phyloP scores from a whole-genome alignment of 1,284 basidiomycete species.

The Ceratobasidium sp. region DNA sequence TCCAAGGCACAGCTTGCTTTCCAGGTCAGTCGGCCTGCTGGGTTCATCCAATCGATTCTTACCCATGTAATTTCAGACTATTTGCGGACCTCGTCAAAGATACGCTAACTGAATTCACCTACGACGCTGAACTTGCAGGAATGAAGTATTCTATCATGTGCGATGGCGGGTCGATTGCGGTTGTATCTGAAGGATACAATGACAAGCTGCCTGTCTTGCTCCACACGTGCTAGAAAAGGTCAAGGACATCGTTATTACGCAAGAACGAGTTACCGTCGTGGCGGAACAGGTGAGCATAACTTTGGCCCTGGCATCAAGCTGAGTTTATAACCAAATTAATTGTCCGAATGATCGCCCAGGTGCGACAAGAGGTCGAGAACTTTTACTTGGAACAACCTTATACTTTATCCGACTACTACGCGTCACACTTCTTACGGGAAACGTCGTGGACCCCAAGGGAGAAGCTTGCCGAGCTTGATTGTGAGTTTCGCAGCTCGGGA shows the following conservation, averaged over 20 bases:
- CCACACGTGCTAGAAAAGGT: constrained; percentile 78
- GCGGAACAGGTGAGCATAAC: constrained; percentile 74
- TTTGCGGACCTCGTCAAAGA: constrained; percentile 89
- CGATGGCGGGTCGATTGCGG: constrained; percentile 70
- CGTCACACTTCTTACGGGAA: constrained; percentile 72
- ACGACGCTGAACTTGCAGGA: constrained; percentile 93
- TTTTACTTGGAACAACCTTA: constrained; percentile 88
- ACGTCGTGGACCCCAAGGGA: constrained; percentile 82
- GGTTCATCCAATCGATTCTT: constrained; percentile 8
- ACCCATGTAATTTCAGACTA: constrained; percentile 60
- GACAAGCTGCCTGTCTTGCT: constrained; percentile 88
- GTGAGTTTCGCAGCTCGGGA: constrained; percentile 56
- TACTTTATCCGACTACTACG: constrained; percentile 80
- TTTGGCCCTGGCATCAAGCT: constrained; percentile 35
- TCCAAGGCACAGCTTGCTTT: constrained; percentile 65
- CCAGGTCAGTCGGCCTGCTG: constrained; percentile 55
- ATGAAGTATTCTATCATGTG: constrained; percentile 77
- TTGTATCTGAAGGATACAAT: constrained; percentile 87
- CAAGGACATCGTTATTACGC: constrained; percentile 70
- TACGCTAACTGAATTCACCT: constrained; percentile 87
- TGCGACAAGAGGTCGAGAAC: constrained; percentile 81
- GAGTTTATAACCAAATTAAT: constrained; percentile 16
- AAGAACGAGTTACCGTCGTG: constrained; percentile 79
- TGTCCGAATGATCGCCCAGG: constrained; percentile 51
- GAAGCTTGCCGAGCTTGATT: constrained; percentile 75